A percentile compares a stretch with the other conserved stretches of the same genome.
Evolutionary conservation across 352 stramenopile species (phyloP).

Genomic region (Phytopythium delawarense): DNA sequence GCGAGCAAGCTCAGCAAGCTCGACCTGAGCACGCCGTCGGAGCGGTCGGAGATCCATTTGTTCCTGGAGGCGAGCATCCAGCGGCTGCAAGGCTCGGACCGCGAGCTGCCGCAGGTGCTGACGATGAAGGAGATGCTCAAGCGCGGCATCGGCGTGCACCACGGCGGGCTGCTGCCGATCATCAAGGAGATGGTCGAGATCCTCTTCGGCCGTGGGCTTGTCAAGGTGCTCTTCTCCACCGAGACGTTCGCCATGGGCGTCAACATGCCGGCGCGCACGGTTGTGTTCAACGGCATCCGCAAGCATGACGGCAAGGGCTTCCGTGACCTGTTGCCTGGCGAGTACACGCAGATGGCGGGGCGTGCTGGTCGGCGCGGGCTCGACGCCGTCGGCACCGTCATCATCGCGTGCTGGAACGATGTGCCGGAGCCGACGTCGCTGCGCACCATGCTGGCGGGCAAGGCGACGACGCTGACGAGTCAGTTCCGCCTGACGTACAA

Average conservation of each 20-base stretch:
- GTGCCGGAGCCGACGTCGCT: slow-evolving; percentile 95
- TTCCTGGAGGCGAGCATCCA: slow-evolving; percentile 79
- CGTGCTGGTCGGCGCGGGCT: slow-evolving; percentile 95
- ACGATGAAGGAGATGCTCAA: slow-evolving; percentile 96
- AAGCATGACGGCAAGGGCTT: slow-evolving; percentile 97
- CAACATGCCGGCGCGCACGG: slow-evolving; percentile 97
- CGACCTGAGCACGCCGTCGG: slow-evolving; percentile 62
- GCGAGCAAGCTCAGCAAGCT: slow-evolving; percentile 73
- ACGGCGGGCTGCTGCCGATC: slow-evolving; percentile 97
- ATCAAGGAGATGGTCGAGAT: slow-evolving; percentile 99
- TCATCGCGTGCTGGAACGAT: slow-evolving; percentile 97
- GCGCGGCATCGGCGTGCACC: slow-evolving; percentile 95
- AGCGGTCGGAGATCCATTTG: slow-evolving; percentile 81
- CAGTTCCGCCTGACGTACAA: slow-evolving; percentile 99
- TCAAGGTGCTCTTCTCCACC: slow-evolving; percentile 99
- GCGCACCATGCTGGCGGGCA: slow-evolving; percentile 94
- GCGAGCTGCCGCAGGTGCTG: slow-evolving; percentile 97
- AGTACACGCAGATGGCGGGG: slow-evolving; percentile 97
- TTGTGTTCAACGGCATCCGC: slow-evolving; percentile 96
- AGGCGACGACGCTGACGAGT: slow-evolving; percentile 92
- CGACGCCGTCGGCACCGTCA: slow-evolving; percentile 96
- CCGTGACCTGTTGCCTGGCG: slow-evolving; percentile 81
- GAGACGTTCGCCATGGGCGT: slow-evolving; percentile 99
- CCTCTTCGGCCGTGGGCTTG: slow-evolving; percentile 94
- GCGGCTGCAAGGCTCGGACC: slow-evolving; percentile 91